These are phyloP conservation scores for Gossypium turneri DNA, from an alignment of 345 rosid species.

Conservation along the genomic window DNA sequence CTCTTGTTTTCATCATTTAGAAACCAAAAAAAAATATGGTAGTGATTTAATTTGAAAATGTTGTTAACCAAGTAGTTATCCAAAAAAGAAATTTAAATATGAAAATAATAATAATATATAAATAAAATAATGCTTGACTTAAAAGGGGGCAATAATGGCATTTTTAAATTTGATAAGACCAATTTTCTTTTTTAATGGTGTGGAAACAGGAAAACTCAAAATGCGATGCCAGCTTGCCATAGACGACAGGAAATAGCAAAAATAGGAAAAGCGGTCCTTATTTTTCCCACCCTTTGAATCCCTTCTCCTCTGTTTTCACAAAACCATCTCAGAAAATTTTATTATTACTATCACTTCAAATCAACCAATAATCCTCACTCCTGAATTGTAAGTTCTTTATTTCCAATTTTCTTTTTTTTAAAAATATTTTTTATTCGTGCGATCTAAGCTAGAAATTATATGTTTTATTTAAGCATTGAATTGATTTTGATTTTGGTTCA, in stretches of 20 bases:
- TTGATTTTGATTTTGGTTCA: neutral
- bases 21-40: too few relatives aligned
- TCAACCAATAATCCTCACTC: neutral
- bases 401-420: neutral
- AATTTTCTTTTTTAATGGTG: neutral
- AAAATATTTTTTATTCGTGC: neutral
- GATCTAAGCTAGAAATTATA: slow-evolving; percentile 12
- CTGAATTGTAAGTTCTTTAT: slow-evolving; percentile 19
- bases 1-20: too few relatives aligned
- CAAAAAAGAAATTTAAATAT: too few relatives aligned
- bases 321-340: neutral
- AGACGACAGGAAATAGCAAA: slow-evolving; percentile 17
- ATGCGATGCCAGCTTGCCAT: slow-evolving; percentile 19
- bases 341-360: neutral
- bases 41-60: too few relatives aligned
- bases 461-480: neutral
- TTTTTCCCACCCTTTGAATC: neutral
- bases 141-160: neutral
- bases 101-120: too few relatives aligned
- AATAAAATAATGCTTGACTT: neutral
- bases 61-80: too few relatives aligned
- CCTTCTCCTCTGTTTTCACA: neutral
- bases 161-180: neutral
- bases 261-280: neutral
- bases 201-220: neutral